Conservation (phyloP, 352 stramenopile species). For the Pythium folliculosum region DNA sequence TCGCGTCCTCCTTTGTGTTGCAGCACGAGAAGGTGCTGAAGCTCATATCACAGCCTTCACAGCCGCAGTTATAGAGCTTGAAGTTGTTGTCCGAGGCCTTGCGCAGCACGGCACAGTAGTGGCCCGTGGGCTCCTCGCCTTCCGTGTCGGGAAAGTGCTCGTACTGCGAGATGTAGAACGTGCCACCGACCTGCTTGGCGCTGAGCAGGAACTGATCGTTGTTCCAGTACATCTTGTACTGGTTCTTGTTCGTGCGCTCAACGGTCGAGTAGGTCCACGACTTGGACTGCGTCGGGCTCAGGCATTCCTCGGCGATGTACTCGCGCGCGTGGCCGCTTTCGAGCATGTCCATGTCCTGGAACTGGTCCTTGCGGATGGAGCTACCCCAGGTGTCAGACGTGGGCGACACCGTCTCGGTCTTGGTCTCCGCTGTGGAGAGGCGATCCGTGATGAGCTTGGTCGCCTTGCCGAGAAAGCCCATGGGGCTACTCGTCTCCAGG, state of each 20-base stretch:
- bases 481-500: constrained; percentile 35
- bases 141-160: constrained; percentile 80
- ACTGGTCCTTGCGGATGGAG: constrained; percentile 64
- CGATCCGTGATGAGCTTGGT: constrained; percentile 59
- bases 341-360: constrained; percentile 88
- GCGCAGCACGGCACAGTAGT: constrained; percentile 82
- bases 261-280: constrained; percentile 83
- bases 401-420: constrained; percentile 27
- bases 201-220: constrained; percentile 85
- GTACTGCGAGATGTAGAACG: constrained; percentile 91
- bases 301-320: constrained; percentile 82
- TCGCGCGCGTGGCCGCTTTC: constrained; percentile 77
- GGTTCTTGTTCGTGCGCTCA: constrained; percentile 80
- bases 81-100: constrained; percentile 81
- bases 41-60: constrained; percentile 85
- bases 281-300: constrained; percentile 76
- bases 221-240: constrained; percentile 90
- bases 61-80: constrained; percentile 87
- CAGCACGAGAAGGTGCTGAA: constrained; percentile 84
- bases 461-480: constrained; percentile 54
- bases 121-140: constrained; percentile 47
- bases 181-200: constrained; percentile 78
- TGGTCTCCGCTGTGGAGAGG: constrained; percentile 27
- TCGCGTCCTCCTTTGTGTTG: constrained; percentile 65
- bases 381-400: constrained; percentile 51